Conservation (phyloP, 495 filamentous ascomycete genomes). For the Penicillium desertorum region DNA sequence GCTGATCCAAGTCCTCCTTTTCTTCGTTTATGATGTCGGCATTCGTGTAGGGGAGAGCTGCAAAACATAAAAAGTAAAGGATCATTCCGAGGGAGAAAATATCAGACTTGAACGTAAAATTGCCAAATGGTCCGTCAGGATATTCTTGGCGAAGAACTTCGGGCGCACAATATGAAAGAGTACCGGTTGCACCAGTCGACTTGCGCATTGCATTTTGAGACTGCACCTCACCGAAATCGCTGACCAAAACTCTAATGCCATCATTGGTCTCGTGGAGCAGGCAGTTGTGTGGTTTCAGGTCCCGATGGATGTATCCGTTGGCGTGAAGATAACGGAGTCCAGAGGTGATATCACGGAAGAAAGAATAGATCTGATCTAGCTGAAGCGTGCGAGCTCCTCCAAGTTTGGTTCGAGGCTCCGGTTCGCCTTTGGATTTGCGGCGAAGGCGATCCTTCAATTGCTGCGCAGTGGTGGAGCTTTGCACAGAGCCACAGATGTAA, state of each 20-base stretch:
- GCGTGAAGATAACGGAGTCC: constrained; percentile 86
- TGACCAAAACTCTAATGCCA: constrained; percentile 78
- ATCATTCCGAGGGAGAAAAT: constrained; percentile 98
- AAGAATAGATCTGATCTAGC: constrained; percentile 92
- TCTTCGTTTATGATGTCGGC: constrained; percentile 88
- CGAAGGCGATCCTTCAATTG: constrained; percentile 84
- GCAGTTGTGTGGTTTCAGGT: constrained; percentile 95
- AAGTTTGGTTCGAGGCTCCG: constrained; percentile 50
- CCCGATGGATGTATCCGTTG: constrained; percentile 94
- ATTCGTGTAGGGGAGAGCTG: constrained; percentile 77
- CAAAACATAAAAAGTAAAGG: constrained; percentile 95
- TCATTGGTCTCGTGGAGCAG: constrained; percentile 74
- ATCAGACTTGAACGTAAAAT: constrained; percentile 94
- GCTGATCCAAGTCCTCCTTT: constrained; percentile 80
- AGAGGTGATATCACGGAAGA: constrained; percentile 93
- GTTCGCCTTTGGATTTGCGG: constrained; percentile 66
- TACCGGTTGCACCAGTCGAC: constrained; percentile 91
- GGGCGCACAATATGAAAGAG: constrained; percentile 95
- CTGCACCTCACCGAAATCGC: constrained; percentile 96
- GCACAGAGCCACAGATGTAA: constrained; percentile 70
- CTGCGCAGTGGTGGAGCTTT: constrained; percentile 65
- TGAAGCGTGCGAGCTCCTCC: constrained; percentile 62
- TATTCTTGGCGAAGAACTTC: constrained; percentile 76
- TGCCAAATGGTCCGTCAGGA: constrained; percentile 70
- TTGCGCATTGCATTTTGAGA: constrained; percentile 72